Conservation (phyloP, 768 basidiomycete species). For the Boletus fagicola region DNA sequence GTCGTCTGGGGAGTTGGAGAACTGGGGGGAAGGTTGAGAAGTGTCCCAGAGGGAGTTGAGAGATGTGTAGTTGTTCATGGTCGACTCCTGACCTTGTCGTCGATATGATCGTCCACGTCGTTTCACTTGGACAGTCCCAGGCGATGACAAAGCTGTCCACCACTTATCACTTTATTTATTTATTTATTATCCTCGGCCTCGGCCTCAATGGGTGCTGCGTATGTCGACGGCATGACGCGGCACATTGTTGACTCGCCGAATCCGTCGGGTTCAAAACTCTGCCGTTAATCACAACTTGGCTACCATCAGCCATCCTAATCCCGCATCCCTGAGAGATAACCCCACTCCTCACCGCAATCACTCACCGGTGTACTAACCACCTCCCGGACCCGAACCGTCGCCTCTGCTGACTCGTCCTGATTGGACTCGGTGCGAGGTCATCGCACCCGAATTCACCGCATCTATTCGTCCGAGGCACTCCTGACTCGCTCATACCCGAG, state of each 20-base stretch:
- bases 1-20: slow-evolving; percentile 67
- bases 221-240: slow-evolving; percentile 9
- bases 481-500: background rate
- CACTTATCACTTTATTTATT: background rate
- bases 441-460: no score
- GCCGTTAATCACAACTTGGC: background rate
- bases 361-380: no score
- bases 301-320: background rate
- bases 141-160: slow-evolving; percentile 3
- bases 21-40: slow-evolving; percentile 48
- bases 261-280: background rate
- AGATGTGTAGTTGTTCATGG: slow-evolving; percentile 38
- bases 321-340: background rate
- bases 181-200: background rate
- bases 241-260: background rate
- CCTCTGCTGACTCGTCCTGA: background rate
- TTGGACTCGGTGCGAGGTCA: background rate
- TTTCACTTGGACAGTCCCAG: background rate
- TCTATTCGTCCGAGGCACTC: background rate
- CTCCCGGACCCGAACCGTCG: background rate
- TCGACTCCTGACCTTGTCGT: slow-evolving; percentile 6
- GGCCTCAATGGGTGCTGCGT: slow-evolving; percentile 10
- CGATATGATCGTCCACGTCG: slow-evolving; percentile 3
- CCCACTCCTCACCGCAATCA: background rate
- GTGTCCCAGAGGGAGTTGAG: slow-evolving; percentile 66